Conservation (phyloP, 768 basidiomycete species). For the Dacryopinax spathularia region DNA sequence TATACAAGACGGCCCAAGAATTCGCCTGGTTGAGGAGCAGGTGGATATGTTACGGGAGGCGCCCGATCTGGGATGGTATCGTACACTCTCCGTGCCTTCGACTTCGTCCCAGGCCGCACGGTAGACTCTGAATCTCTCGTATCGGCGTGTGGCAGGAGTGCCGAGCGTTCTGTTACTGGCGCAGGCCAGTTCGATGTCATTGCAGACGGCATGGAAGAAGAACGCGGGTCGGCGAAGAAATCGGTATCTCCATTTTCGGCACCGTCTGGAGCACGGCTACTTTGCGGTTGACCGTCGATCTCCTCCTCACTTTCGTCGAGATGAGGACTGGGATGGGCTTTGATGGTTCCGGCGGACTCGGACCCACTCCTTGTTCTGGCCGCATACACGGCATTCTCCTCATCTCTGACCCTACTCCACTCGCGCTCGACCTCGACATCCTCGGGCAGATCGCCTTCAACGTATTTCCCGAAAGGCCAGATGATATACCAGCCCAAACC, state of each 20-base stretch:
- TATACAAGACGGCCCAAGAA: constrained; percentile 62
- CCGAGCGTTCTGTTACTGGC: neutral
- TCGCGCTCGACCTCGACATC: constrained; percentile 18
- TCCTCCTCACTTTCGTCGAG: constrained; percentile 27
- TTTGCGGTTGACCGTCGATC: constrained; percentile 23
- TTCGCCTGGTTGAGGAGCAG: constrained; percentile 22
- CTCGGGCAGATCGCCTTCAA: constrained; percentile 53
- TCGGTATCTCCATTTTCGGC: constrained; percentile 13
- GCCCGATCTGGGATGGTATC: constrained; percentile 35
- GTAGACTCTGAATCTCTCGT: neutral
- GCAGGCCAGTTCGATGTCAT: neutral
- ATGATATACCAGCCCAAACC: constrained; percentile 92
- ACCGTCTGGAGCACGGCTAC: constrained; percentile 21
- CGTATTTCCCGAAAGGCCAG: constrained; percentile 99
- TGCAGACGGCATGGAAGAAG: neutral
- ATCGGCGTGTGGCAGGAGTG: neutral
- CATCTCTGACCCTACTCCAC: neutral
- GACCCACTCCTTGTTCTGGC: neutral
- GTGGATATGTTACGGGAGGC: constrained; percentile 5
- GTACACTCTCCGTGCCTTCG: constrained; percentile 38
- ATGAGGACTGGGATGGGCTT: constrained; percentile 7
- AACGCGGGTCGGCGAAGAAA: neutral
- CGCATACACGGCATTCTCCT: neutral
- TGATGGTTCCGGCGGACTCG: constrained; percentile 3
- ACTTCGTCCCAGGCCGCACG: neutral